Percentiles rank a stretch among this genome's conserved stretches.
phyloP scores from a whole-genome alignment of 108 stramenopile species.

The Nannochloropsis gaditana region DNA sequence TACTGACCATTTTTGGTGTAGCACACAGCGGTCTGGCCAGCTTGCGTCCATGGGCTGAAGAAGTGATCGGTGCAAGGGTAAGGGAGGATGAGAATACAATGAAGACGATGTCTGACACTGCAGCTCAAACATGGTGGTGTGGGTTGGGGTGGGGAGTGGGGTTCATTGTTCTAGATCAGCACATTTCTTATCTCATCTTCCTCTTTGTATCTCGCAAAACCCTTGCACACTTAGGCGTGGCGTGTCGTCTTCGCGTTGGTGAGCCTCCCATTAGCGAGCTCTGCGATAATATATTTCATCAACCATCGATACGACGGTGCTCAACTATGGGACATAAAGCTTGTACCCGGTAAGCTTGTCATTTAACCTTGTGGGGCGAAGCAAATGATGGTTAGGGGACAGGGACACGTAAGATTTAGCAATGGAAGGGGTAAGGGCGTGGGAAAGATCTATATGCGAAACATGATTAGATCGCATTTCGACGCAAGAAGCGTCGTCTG shows the following conservation, averaged over 20 bases:
- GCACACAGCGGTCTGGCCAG: slow-evolving; percentile 89
- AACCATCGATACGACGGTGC: slow-evolving; percentile 83
- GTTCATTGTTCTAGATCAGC: too few species aligned
- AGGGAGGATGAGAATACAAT: neutral
- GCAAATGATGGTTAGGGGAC: too few species aligned
- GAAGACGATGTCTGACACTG: too few species aligned
- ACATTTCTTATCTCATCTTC: neutral
- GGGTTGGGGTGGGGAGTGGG: too few species aligned
- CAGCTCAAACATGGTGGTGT: too few species aligned
- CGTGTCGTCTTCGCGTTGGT: slow-evolving; percentile 87
- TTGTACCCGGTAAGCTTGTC: slow-evolving; percentile 63
- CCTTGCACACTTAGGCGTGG: slow-evolving; percentile 54
- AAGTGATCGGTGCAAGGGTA: slow-evolving; percentile 72
- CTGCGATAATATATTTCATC: slow-evolving; percentile 88
- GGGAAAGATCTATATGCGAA: too few species aligned
- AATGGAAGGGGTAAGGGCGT: too few species aligned
- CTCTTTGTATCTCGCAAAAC: neutral
- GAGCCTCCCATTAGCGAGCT: slow-evolving; percentile 73
- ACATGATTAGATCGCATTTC: too few species aligned
- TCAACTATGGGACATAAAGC: slow-evolving; percentile 70
- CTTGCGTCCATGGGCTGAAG: slow-evolving; percentile 75
- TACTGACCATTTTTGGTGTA: slow-evolving; percentile 74
- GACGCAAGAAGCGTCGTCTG: neutral
- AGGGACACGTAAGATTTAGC: too few species aligned
- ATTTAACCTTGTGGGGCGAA: neutral